These are phyloP conservation scores for Lanmaoa pseudosensibilis DNA, from an alignment of 768 basidiomycete species.

Conservation along the genomic window DNA sequence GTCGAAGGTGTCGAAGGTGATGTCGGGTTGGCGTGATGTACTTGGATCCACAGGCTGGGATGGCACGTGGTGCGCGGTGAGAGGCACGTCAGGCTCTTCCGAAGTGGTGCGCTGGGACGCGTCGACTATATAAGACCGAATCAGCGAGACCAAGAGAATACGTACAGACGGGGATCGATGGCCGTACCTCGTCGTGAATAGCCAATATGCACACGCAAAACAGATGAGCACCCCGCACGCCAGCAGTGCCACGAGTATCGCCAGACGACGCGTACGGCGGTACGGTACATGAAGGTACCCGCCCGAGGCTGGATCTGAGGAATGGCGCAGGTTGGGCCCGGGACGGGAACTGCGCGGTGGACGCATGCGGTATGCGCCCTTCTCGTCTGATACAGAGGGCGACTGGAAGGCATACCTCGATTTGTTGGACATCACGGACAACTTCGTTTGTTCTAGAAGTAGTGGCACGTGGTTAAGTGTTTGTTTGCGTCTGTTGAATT, in stretches of 20 bases:
- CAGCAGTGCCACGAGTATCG: conserved; percentile 48
- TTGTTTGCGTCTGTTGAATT: conserved; percentile 21
- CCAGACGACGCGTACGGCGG: conserved; percentile 36
- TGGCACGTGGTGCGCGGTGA: neutral
- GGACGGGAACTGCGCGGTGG: conserved; percentile 35
- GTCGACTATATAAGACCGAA: conserved; percentile 13
- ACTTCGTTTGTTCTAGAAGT: neutral
- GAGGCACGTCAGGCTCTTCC: neutral
- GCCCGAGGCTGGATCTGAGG: conserved; percentile 9
- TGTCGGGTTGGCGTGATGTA: conserved; percentile 2
- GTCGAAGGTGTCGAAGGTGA: conserved; percentile 35
- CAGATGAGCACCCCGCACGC: conserved; percentile 48
- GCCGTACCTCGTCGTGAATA: conserved; percentile 63
- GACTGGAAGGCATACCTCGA: conserved; percentile 40
- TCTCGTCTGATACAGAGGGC: conserved; percentile 65
- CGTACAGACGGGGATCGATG: conserved; percentile 19
- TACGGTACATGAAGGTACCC: conserved; percentile 14
- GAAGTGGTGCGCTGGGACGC: conserved; percentile 15
- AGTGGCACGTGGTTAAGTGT: neutral
- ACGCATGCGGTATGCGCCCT: conserved; percentile 65
- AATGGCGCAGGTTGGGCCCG: conserved; percentile 20
- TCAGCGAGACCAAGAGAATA: conserved; percentile 20
- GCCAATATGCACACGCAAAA: conserved; percentile 63
- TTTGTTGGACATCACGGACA: conserved; percentile 4
- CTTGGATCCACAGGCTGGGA: too few species aligned